Evolutionary conservation across 805 yeast species (phyloP), one percentile per base, ranked within the genome.

Genomic region (Wickerhamiella domercqiae): DNA sequence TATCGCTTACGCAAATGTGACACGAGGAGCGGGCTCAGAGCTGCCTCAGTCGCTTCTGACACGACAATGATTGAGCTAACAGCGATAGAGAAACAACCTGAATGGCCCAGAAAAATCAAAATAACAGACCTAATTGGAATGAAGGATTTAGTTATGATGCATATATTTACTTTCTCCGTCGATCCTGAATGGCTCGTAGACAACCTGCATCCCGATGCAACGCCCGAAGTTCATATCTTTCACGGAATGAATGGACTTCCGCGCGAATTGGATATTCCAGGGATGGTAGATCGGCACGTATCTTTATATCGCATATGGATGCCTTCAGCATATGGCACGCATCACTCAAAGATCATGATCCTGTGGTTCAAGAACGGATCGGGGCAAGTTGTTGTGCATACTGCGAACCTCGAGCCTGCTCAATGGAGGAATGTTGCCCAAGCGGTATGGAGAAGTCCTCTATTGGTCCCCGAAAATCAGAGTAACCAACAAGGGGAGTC

Each of bases 371-470:
- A 7, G 33, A 21, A 30, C 16, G 32, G 15, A 7, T 17, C 33
- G 20, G 33, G 13, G 7, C 18, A 30, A 16, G 21, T 30, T 9
- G 33, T 30, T n/a, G n/a, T 30, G 5, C 33, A 30, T 16, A 30
- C 33, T 30, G 33, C 18, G 7, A 30, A 30, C 33, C 33, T 30
- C 5, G 16, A 13, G 9, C 18, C 33, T 6, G 21, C 33, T 17
- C 33, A 30, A 18, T 30, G 33, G 33, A n/a, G 21, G 5, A 30
- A 30, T 30, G 33, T 30, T 15, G 33, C 33, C 19, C 33, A 30
- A 30, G 33, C 33, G 21, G 33, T 16, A 18, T 30, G 33, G 33
- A 5, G 33, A 7, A 9, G 18, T 15, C 20, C 33, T 6, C 11
- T 13, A 7, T 9, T 24, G 26, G 11, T 9, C 9, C 13, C 26